Percentiles rank a stretch among this genome's conserved stretches.
Conservation (phyloP, 202 grass and related monocot species). For the Alloteropsis angusta region DNA sequence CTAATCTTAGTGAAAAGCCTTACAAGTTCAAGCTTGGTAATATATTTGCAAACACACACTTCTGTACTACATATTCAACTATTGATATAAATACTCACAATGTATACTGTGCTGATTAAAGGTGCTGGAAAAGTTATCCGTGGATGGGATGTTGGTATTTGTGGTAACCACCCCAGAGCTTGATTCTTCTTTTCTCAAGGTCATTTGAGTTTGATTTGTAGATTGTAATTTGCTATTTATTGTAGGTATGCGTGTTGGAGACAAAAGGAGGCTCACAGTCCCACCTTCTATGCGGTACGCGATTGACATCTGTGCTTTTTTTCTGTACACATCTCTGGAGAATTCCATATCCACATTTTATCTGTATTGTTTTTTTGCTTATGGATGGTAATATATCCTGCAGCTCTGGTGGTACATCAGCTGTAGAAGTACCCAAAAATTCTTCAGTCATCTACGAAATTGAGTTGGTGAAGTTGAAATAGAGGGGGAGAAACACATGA, state of each 20-base stretch:
- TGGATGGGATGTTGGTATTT: constrained; percentile 71
- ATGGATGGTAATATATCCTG: constrained; percentile 19
- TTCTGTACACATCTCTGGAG: not conserved
- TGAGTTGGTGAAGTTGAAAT: constrained; percentile 53
- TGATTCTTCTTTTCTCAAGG: not conserved
- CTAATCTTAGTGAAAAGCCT: constrained; percentile 41
- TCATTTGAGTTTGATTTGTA: not conserved
- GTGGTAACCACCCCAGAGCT: constrained; percentile 33
- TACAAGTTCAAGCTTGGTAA: constrained; percentile 77
- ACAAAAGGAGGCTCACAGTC: constrained; percentile 58
- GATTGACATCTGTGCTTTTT: not conserved
- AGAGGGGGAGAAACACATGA: not conserved
- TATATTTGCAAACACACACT: not conserved
- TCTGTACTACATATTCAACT: not conserved
- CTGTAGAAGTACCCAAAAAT: constrained; percentile 44
- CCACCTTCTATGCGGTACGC: constrained; percentile 70
- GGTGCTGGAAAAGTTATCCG: constrained; percentile 57
- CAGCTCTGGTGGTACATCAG: constrained; percentile 41
- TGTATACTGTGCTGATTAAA: constrained; percentile 24
- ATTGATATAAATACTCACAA: constrained; percentile 5
- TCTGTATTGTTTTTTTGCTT: not conserved
- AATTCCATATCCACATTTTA: not conserved
- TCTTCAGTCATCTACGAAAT: constrained; percentile 74
- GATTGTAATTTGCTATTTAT: not conserved
- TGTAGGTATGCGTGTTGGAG: constrained; percentile 55